phyloP scores from a whole-genome alignment of 441 rosid genomes.

The Eutrema salsugineum region DNA sequence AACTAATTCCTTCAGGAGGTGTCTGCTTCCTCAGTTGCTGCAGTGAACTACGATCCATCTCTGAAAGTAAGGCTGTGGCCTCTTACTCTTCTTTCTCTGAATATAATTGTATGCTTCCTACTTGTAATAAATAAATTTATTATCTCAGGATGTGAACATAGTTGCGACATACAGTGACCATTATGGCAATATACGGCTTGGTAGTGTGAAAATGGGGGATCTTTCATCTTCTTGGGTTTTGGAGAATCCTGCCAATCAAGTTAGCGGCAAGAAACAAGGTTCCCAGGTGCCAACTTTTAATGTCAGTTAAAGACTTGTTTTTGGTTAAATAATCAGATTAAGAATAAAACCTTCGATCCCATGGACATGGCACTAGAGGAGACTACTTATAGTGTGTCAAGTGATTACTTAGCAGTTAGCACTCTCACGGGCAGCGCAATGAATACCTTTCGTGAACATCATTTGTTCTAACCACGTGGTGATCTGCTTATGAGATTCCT shows the following conservation, averaged over 20 bases:
- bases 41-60: constrained; percentile 33
- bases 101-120: constrained; percentile 19
- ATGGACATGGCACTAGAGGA: not conserved
- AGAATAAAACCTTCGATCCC: not conserved
- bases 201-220: constrained; percentile 73
- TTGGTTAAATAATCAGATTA: not conserved
- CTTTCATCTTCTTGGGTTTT: constrained; percentile 89
- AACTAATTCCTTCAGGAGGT: constrained; percentile 9
- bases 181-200: constrained; percentile 52
- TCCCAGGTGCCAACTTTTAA: constrained; percentile 44
- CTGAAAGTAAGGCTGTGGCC: constrained; percentile 43
- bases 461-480: not conserved
- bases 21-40: constrained; percentile 26
- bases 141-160: constrained; percentile 77
- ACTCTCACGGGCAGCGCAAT: not conserved
- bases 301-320: not conserved
- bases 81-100: not conserved
- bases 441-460: not conserved
- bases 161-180: constrained; percentile 81
- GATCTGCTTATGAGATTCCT: constrained; percentile 2
- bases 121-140: not conserved
- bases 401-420: not conserved
- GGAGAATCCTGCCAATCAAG: constrained; percentile 52
- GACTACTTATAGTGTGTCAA: not conserved
- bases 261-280: constrained; percentile 33